A percentile compares a stretch with the other conserved stretches of the same genome.
Evolutionary conservation across 129 eudicot genomes (phyloP).

Genomic region (Saussurea involucrata): DNA sequence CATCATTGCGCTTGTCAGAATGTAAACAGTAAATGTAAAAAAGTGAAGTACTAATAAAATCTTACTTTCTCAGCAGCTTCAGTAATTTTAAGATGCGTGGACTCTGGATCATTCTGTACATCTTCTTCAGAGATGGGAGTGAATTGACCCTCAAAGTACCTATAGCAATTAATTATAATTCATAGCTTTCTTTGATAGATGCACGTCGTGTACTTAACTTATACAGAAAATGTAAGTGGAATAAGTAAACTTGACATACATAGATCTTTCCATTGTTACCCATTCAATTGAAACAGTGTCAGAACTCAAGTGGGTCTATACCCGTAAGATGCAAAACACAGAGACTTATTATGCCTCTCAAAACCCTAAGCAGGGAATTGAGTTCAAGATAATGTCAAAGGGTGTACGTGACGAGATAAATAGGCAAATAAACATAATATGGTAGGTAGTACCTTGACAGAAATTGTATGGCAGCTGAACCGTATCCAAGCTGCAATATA

Average conservation of each 20-base stretch:
- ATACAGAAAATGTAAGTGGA: background rate
- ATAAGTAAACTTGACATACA: background rate
- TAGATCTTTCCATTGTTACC: background rate
- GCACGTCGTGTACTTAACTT: background rate
- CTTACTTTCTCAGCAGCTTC: slow-evolving; percentile 87
- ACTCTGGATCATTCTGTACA: slow-evolving; percentile 41
- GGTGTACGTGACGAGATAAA: background rate
- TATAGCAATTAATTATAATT: slow-evolving; percentile 23
- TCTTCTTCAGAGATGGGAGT: slow-evolving; percentile 75
- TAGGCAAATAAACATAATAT: background rate
- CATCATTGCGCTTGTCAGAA: background rate
- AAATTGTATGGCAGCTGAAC: slow-evolving; percentile 83
- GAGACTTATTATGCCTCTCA: background rate
- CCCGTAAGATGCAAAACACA: background rate
- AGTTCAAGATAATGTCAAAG: background rate
- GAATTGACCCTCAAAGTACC: slow-evolving; percentile 96
- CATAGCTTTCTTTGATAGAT: background rate
- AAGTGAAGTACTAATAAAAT: background rate
- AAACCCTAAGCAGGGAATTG: background rate
- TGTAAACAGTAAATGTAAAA: background rate
- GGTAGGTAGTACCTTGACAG: slow-evolving; percentile 55
- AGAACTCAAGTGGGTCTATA: background rate
- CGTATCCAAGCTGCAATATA: slow-evolving; percentile 84
- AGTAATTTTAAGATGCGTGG: slow-evolving; percentile 38
- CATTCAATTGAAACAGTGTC: background rate